Conservation (phyloP, 129 eudicot genomes). For the Pittosporum tobira region DNA sequence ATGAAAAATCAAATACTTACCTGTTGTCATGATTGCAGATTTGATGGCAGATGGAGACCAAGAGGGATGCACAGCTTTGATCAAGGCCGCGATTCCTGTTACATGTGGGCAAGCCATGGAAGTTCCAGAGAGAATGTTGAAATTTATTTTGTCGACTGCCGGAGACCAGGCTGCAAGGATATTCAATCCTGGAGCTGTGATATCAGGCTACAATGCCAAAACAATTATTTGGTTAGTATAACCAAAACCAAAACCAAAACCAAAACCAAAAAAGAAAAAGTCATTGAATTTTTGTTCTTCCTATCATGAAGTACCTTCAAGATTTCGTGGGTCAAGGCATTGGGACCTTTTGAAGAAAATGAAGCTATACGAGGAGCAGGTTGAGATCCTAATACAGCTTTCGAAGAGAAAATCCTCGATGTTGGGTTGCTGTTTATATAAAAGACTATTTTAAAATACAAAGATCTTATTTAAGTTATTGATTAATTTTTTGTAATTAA, state of each 20-base stretch:
- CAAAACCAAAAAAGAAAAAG: too few relatives aligned
- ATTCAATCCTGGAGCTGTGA: conserved; percentile 94
- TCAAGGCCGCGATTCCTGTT: conserved; percentile 79
- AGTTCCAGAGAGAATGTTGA: conserved; percentile 84
- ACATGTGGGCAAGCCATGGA: conserved; percentile 98
- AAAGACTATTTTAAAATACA: conserved; percentile 12
- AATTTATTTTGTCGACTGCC: conserved; percentile 55
- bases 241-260: too few relatives aligned
- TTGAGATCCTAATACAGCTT: conserved; percentile 46
- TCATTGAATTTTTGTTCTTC: too few relatives aligned
- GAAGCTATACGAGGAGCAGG: conserved; percentile 77
- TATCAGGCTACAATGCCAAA: conserved; percentile 71
- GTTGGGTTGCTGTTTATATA: conserved; percentile 36
- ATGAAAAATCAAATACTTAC: too few relatives aligned
- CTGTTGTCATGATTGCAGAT: conserved; percentile 91
- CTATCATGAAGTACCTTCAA: conserved; percentile 45
- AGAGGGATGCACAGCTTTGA: conserved; percentile 65
- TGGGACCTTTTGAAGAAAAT: conserved; percentile 92
- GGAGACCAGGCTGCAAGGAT: conserved; percentile 85
- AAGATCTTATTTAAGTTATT: too few relatives aligned
- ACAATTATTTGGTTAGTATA: conserved; percentile 61
- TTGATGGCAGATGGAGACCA: conserved; percentile 95
- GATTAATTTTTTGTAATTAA: too few relatives aligned
- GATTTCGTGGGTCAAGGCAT: conserved; percentile 59
- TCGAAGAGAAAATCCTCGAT: conserved; percentile 43